Evolutionary conservation across 2,329 filamentous ascomycete species (phyloP), one percentile per base, ranked within the genome.

Genomic region (Stemphylium lycopersici): DNA sequence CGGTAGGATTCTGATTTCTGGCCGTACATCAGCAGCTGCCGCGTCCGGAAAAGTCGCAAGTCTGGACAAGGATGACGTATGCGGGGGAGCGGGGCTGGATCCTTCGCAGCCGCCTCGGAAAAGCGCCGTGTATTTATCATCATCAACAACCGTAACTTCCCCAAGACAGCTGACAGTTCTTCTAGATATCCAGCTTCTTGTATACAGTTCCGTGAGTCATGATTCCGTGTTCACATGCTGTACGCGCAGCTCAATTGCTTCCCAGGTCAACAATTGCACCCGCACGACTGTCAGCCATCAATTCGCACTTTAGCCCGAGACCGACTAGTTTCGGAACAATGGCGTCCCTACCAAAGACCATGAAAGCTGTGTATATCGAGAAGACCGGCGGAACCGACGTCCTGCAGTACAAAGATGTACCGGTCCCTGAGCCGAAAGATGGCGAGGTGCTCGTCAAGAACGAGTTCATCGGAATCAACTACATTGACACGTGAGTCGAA

Each of bases 361-460:
- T 91, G 88, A 87, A 88, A 69, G 90, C 86, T 53, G 81, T 96
- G 58, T 78, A 88, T 41, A 85, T 92, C 64, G 84, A 88, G 65
- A 86, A 89, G 79, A 90, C 81, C 16, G 90, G 90, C 56, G 89
- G 87, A 7, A 80, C 83, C 1, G 89, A 91, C 39, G 89, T 91
- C 18, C 78, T 93, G 16, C 79, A 91, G 68, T 86, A 88, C 76
- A 88, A 83, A 67, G 85, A 91, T 68, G 73, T 91, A 3, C 87
- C 89, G 5, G 84, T 96, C 1, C 90, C 91, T 0, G 78, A 81
- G 44, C 84, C 83, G 2, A 79, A 84, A 32, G 84, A 87, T n/a
- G 87, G 86, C 54, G 82, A 96, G 63, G 76, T 96, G 18, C 83
- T 96, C 3, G 84, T 96, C 54, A 89, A 88, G 76, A 96, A 96